These are phyloP conservation scores for Arxiozyma bovina DNA, from an alignment of 1,139 yeast species.

Conservation along the genomic window DNA sequence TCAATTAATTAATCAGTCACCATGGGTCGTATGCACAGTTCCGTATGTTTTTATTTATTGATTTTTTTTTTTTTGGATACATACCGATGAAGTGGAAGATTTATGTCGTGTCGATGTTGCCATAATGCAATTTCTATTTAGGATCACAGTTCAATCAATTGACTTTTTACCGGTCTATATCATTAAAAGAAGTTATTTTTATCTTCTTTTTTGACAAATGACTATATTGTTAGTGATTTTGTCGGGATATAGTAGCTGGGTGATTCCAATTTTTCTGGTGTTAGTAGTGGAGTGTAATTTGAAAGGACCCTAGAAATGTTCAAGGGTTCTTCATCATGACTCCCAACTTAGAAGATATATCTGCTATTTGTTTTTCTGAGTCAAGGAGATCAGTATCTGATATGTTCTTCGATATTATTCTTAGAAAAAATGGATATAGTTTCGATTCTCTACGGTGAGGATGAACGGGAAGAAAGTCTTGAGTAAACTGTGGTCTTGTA, in stretches of 20 bases:
- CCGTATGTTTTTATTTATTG: conserved; percentile 45
- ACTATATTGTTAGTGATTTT: neutral
- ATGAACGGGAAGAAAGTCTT: neutral
- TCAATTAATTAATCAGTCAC: conserved; percentile 36
- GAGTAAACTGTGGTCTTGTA: neutral
- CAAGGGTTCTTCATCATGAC: neutral
- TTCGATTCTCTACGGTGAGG: too few species aligned
- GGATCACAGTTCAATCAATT: conserved; percentile 23
- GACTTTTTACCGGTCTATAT: conserved; percentile 26
- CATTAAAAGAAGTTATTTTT: conserved; percentile 6
- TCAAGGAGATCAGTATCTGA: neutral
- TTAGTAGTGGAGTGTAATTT: neutral
- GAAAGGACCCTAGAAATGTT: neutral
- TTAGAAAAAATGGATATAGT: neutral
- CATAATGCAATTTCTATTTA: neutral
- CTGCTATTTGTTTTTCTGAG: neutral
- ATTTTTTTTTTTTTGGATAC: neutral
- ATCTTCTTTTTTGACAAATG: conserved; percentile 9
- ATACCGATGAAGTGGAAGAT: neutral
- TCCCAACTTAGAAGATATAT: neutral
- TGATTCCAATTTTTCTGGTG: conserved; percentile 24
- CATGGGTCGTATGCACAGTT: conserved; percentile 78
- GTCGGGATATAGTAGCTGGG: conserved; percentile 28
- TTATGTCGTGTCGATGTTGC: neutral
- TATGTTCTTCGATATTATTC: neutral